A percentile compares a stretch with the other conserved stretches of the same genome.
phyloP scores from a whole-genome alignment of 257 asterid species.

The Cordia subcordata region DNA sequence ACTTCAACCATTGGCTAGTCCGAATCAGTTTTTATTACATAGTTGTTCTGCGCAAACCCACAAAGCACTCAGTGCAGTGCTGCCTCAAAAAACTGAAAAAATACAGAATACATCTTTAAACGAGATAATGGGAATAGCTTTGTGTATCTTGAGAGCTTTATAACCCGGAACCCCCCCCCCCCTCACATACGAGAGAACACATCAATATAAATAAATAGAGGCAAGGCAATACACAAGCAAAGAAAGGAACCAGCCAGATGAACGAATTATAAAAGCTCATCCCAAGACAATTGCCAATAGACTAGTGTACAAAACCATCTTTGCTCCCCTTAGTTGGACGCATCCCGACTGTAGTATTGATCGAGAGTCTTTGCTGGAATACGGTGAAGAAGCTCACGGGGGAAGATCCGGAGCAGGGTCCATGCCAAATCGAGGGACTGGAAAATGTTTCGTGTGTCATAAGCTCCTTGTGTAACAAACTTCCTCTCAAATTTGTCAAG shows the following conservation, averaged over 20 bases:
- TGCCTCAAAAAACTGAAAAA: no score
- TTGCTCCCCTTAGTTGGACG: conserved; percentile 43
- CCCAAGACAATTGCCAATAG: conserved; percentile 22
- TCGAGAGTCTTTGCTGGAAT: conserved; percentile 98
- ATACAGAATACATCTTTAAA: neutral
- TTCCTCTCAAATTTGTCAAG: conserved; percentile 57
- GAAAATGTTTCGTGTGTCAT: conserved; percentile 49
- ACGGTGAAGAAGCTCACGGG: conserved; percentile 96
- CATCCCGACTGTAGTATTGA: conserved; percentile 84
- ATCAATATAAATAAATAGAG: neutral
- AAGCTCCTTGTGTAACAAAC: conserved; percentile 50
- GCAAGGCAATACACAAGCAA: conserved; percentile 9
- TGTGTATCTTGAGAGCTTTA: no score
- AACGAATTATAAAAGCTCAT: conserved; percentile 20
- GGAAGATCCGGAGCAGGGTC: conserved; percentile 98
- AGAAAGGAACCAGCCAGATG: conserved; percentile 29
- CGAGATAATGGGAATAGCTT: no score
- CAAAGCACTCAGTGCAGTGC: no score
- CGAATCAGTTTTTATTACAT: no score
- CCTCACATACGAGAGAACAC: no score
- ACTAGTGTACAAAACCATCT: conserved; percentile 19
- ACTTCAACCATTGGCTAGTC: no score
- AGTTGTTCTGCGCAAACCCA: no score
- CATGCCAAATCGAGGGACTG: conserved; percentile 97
- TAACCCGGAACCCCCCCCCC: no score